A percentile compares a stretch with the other conserved stretches of the same genome.
Conservation (phyloP, 805 yeast genomes). For the Saturnispora serradocipensis region DNA sequence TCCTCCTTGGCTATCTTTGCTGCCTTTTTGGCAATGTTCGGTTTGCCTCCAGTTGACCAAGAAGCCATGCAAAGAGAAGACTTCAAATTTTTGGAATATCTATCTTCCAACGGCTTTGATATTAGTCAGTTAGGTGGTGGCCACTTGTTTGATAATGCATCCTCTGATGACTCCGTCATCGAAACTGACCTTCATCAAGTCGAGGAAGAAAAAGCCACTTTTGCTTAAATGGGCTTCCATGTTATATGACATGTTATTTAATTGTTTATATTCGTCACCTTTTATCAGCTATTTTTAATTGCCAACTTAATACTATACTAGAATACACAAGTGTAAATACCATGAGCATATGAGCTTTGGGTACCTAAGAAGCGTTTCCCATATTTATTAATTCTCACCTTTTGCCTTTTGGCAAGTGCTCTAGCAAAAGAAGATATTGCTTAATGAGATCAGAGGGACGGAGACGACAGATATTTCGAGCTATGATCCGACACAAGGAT, state of each 20-base stretch:
- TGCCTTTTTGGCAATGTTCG: conserved; percentile 58
- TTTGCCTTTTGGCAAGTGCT: neutral
- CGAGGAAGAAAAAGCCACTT: neutral
- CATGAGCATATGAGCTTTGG: neutral
- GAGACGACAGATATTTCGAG: conserved; percentile 4
- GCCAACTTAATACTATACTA: neutral
- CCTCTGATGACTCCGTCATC: neutral
- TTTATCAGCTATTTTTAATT: neutral
- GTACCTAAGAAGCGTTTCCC: neutral
- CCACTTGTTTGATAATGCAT: conserved; percentile 10
- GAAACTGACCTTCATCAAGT: conserved; percentile 2
- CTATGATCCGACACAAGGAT: conserved; percentile 2
- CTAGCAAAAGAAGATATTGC: neutral
- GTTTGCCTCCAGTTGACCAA: conserved; percentile 76
- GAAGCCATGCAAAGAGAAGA: conserved; percentile 77
- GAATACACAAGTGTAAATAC: no score
- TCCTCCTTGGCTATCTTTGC: conserved; percentile 68
- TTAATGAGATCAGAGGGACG: conserved; percentile 4
- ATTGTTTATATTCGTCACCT: neutral
- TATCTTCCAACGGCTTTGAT: conserved; percentile 64
- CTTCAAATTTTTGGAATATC: conserved; percentile 55
- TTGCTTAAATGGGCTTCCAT: neutral
- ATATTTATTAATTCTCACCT: neutral
- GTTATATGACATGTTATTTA: neutral
- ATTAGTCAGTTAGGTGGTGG: conserved; percentile 43